Conservation (phyloP, 164 flowering plant species). For the Malania oleifera region DNA sequence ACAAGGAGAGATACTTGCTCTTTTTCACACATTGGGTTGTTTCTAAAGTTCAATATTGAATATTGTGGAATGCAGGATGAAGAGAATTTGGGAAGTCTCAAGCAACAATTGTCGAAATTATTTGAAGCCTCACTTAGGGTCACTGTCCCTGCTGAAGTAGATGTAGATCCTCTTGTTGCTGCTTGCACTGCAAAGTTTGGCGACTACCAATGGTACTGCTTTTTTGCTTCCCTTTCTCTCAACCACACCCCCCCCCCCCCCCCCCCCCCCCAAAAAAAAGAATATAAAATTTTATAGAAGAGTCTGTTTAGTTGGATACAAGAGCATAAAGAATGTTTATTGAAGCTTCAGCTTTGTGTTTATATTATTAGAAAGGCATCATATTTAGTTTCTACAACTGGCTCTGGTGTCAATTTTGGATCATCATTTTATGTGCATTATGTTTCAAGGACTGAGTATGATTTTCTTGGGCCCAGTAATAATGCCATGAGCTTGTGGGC, state of each 20-base stretch:
- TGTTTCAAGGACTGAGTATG: background rate
- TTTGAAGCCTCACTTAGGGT: slow-evolving; percentile 53
- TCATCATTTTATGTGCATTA: too few species aligned
- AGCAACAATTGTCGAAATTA: slow-evolving; percentile 51
- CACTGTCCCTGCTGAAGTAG: slow-evolving; percentile 52
- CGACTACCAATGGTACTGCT: slow-evolving; percentile 81
- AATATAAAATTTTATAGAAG: too few species aligned
- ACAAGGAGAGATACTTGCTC: too few species aligned
- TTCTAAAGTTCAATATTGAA: background rate
- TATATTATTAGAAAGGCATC: too few species aligned
- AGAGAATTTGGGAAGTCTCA: slow-evolving; percentile 50
- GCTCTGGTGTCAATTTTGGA: too few species aligned
- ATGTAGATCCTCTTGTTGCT: slow-evolving; percentile 60
- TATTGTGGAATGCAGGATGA: slow-evolving; percentile 35
- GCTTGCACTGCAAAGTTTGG: slow-evolving; percentile 63
- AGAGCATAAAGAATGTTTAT: too few species aligned
- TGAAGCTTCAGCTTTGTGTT: too few species aligned
- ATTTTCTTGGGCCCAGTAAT: slow-evolving; percentile 47
- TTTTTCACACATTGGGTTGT: too few species aligned
- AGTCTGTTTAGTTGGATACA: too few species aligned
- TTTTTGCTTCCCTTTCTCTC: background rate
- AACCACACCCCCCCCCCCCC: too few species aligned
- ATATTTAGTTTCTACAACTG: too few species aligned
- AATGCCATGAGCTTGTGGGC: slow-evolving; percentile 88
- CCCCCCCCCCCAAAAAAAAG: too few species aligned